A percentile compares a stretch with the other conserved stretches of the same genome.
These are phyloP conservation scores for Ophiostoma himal-ulmi DNA, from an alignment of 2,329 filamentous ascomycete genomes.

Conservation along the genomic window DNA sequence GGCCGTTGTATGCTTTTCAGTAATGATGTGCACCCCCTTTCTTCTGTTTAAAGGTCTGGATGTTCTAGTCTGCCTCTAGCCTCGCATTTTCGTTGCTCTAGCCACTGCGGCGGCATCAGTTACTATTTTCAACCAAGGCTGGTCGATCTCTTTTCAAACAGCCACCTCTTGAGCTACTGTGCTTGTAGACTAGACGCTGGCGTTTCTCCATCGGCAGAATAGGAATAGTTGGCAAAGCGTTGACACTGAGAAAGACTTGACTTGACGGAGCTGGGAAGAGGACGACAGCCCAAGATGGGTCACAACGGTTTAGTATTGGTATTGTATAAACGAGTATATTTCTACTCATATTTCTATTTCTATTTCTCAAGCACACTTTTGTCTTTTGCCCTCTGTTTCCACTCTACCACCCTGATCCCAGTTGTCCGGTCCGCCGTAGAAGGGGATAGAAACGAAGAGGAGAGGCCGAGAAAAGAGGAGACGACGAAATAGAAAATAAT, in stretches of 20 bases:
- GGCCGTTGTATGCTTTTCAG: neutral
- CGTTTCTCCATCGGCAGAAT: neutral
- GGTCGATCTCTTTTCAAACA: slow-evolving; percentile 6
- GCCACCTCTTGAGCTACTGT: neutral
- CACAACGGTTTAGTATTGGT: neutral
- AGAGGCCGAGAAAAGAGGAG: neutral
- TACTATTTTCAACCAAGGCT: neutral
- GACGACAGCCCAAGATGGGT: neutral
- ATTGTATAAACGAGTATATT: too few species aligned
- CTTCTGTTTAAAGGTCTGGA: neutral
- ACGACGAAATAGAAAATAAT: neutral
- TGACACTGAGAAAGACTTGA: too few species aligned
- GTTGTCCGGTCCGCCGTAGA: slow-evolving; percentile 4
- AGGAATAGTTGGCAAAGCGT: neutral
- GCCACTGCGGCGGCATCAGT: neutral
- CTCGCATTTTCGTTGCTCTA: neutral
- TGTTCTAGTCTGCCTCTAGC: neutral
- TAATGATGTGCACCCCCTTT: slow-evolving; percentile 13
- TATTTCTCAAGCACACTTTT: neutral
- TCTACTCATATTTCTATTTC: neutral
- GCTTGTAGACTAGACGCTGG: neutral
- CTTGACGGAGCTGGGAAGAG: too few species aligned
- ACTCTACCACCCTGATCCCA: slow-evolving; percentile 1
- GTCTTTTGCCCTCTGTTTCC: neutral
- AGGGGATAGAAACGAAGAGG: neutral